Evolutionary conservation across 2,329 filamentous ascomycete species (phyloP).

Genomic region (Aulographum hederae): DNA sequence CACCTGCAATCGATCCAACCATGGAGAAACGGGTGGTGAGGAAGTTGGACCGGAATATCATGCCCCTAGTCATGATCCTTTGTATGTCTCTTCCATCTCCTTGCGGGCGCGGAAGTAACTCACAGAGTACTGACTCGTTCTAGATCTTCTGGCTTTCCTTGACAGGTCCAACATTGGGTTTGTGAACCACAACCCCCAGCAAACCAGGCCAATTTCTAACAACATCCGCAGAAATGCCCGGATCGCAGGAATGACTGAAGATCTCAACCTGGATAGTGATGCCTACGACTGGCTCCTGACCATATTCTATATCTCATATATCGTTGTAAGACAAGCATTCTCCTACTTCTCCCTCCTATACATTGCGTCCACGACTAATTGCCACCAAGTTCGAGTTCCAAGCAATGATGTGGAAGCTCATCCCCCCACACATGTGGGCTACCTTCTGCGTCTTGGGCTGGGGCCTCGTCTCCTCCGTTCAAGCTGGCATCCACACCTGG

Average conservation of each 20-base stretch:
- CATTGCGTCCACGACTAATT: too few species aligned
- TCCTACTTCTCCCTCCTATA: too few species aligned
- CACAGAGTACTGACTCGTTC: background rate
- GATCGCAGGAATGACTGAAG: slow-evolving; percentile 36
- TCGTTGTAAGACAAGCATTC: too few species aligned
- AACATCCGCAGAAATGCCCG: slow-evolving; percentile 36
- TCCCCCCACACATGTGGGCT: slow-evolving; percentile 18
- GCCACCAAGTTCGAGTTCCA: slow-evolving; percentile 20
- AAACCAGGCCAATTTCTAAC: background rate
- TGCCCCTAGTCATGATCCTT: background rate
- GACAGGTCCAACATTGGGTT: slow-evolving; percentile 22
- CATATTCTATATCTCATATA: slow-evolving; percentile 46
- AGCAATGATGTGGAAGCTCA: slow-evolving; percentile 18
- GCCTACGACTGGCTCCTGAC: slow-evolving; percentile 45
- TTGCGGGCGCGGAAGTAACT: too few species aligned
- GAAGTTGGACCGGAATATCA: background rate
- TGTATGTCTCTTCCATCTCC: background rate
- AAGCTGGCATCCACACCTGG: slow-evolving; percentile 14
- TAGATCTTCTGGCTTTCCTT: slow-evolving; percentile 16
- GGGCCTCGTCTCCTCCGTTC: slow-evolving; percentile 9
- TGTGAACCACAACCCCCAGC: slow-evolving; percentile 4
- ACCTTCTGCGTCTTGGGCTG: slow-evolving; percentile 16
- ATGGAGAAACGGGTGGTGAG: background rate
- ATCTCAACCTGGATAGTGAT: slow-evolving; percentile 31
- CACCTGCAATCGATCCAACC: background rate